A percentile compares a stretch with the other conserved stretches of the same genome.
Conservation (phyloP, 805 yeast species). For the Yamadazyma nakazawae region DNA sequence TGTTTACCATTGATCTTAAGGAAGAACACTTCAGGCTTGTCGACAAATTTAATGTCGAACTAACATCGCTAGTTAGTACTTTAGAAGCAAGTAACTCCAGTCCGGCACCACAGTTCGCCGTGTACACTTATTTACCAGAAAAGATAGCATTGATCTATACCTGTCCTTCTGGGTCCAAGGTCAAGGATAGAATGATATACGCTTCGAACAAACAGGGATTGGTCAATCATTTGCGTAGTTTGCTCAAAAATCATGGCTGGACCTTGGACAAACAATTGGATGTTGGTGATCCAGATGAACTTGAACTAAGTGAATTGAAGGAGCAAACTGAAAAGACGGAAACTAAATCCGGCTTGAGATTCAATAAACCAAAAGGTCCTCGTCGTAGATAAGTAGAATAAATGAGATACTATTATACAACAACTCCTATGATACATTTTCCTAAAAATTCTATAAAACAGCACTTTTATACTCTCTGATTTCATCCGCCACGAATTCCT, state of each 20-base stretch:
- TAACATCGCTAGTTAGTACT: conserved; percentile 19
- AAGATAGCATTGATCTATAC: conserved; percentile 66
- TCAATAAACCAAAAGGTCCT: conserved; percentile 69
- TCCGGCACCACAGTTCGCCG: conserved; percentile 46
- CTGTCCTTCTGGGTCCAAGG: conserved; percentile 88
- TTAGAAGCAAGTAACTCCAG: conserved; percentile 22
- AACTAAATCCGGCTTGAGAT: conserved; percentile 29
- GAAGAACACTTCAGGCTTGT: conserved; percentile 40
- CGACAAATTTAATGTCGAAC: conserved; percentile 19
- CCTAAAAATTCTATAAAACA: neutral
- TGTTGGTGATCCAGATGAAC: conserved; percentile 69
- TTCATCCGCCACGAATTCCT: conserved; percentile 22
- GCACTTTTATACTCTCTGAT: conserved; percentile 9
- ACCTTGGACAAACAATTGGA: conserved; percentile 51
- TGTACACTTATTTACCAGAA: conserved; percentile 42
- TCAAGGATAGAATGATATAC: conserved; percentile 87
- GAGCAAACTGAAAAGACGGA: conserved; percentile 13
- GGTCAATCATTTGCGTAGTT: conserved; percentile 44
- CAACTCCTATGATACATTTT: neutral
- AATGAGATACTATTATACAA: neutral
- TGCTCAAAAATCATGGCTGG: conserved; percentile 18
- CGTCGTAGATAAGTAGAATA: conserved; percentile 35
- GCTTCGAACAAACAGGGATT: conserved; percentile 76
- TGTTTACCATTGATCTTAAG: conserved; percentile 48
- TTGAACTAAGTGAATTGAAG: conserved; percentile 51